Evolutionary conservation across 495 filamentous ascomycete species (phyloP).

Genomic region (Hypoxylon subgilvum): DNA sequence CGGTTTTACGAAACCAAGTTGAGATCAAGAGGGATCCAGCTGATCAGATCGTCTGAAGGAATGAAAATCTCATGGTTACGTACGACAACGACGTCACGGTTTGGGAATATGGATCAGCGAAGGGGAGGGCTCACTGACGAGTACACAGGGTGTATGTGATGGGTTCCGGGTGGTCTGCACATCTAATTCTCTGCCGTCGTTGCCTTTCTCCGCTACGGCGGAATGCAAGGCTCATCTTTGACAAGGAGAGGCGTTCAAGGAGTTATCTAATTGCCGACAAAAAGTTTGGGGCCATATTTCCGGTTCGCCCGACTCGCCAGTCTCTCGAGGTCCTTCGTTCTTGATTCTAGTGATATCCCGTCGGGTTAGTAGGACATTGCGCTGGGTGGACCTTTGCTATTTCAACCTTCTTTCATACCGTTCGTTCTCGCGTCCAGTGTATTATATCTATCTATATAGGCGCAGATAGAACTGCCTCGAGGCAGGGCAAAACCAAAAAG

Average conservation of each 20-base stretch:
- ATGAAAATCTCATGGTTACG: background rate
- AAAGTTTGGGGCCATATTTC: background rate
- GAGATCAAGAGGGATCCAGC: slow-evolving; percentile 25
- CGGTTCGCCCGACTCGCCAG: background rate
- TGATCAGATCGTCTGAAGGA: slow-evolving; percentile 26
- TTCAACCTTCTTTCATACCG: slow-evolving; percentile 10
- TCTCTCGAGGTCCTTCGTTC: slow-evolving; percentile 24
- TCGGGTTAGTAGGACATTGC: slow-evolving; percentile 23
- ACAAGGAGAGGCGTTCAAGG: slow-evolving; percentile 21
- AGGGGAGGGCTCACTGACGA: slow-evolving; percentile 19
- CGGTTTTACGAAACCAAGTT: slow-evolving; percentile 41
- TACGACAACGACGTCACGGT: slow-evolving; percentile 17
- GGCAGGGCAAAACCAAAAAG: slow-evolving; percentile 35
- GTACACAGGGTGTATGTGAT: slow-evolving; percentile 30
- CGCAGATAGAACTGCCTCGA: slow-evolving; percentile 43
- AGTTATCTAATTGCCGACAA: slow-evolving; percentile 25
- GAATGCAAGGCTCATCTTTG: slow-evolving; percentile 14
- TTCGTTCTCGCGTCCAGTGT: slow-evolving; percentile 21
- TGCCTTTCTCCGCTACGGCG: slow-evolving; percentile 13
- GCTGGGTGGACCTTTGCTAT: slow-evolving; percentile 7
- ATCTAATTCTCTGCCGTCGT: slow-evolving; percentile 23
- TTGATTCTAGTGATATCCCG: slow-evolving; percentile 35
- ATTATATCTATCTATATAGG: slow-evolving; percentile 38
- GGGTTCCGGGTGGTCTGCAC: slow-evolving; percentile 7
- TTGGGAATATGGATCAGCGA: slow-evolving; percentile 15